Conservation (phyloP, 106 monocot genomes). For the Acanthochlamys bracteata region DNA sequence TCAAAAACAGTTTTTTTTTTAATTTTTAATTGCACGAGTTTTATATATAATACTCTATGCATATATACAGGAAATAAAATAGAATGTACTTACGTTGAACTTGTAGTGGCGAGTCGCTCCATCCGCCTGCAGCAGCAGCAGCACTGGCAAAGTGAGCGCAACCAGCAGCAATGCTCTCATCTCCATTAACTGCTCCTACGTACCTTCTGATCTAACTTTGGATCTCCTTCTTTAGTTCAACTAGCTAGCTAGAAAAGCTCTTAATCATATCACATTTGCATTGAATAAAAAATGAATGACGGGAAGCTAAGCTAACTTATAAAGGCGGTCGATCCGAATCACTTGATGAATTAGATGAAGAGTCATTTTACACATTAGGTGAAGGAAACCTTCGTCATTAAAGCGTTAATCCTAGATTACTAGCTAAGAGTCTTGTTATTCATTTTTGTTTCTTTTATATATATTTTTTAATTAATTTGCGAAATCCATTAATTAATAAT, state of each 20-base stretch:
- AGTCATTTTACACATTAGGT: slow-evolving; percentile 65
- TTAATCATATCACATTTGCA: too few species aligned
- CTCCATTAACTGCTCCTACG: neutral
- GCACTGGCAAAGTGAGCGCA: neutral
- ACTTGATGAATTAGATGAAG: slow-evolving; percentile 15
- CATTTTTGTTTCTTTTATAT: too few species aligned
- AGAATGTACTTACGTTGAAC: slow-evolving; percentile 41
- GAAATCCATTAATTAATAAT: too few species aligned
- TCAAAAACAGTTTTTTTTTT: too few species aligned
- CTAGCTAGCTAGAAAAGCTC: too few species aligned
- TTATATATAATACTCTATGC: too few species aligned
- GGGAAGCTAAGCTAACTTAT: slow-evolving; percentile 21
- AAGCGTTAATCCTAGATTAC: slow-evolving; percentile 10
- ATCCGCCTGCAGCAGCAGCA: slow-evolving; percentile 12
- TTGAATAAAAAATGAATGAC: slow-evolving; percentile 7
- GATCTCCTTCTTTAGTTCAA: neutral
- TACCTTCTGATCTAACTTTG: neutral
- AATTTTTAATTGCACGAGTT: too few species aligned
- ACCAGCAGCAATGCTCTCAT: neutral
- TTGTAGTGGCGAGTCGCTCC: slow-evolving; percentile 35
- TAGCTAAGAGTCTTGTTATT: too few species aligned
- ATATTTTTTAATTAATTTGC: too few species aligned
- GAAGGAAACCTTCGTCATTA: slow-evolving; percentile 29
- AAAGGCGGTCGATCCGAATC: neutral
- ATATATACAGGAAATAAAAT: neutral